A percentile compares a stretch with the other conserved stretches of the same genome.
phyloP scores from a whole-genome alignment of 1,139 yeast species.

The Geotrichum histeridarum region DNA sequence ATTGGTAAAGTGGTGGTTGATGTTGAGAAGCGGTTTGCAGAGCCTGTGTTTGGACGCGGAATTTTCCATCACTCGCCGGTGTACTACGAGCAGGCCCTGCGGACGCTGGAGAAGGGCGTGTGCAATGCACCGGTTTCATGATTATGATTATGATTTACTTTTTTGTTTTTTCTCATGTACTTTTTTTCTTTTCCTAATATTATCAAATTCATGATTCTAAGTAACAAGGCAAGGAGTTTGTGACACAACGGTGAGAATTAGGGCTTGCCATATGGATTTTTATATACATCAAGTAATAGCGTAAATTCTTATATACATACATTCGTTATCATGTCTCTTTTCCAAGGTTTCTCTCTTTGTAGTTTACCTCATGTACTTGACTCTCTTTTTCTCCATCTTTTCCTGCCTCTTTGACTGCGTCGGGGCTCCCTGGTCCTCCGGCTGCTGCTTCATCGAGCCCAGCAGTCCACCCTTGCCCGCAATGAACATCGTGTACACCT shows the following conservation, averaged over 20 bases:
- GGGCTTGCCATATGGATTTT: too few relatives aligned
- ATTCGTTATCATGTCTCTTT: not conserved
- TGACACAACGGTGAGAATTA: too few relatives aligned
- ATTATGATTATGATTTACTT: not conserved
- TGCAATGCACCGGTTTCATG: slow-evolving; percentile 25
- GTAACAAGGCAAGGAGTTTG: not conserved
- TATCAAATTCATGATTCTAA: not conserved
- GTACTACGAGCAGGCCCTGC: slow-evolving; percentile 35
- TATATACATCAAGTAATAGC: too few relatives aligned
- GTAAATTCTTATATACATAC: not conserved
- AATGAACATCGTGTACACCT: slow-evolving; percentile 36
- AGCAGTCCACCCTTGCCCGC: slow-evolving; percentile 24
- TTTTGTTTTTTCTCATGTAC: not conserved
- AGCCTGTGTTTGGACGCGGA: slow-evolving; percentile 37
- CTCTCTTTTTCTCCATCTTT: slow-evolving; percentile 44
- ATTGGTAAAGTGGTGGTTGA: slow-evolving; percentile 33
- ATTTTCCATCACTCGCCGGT: slow-evolving; percentile 37
- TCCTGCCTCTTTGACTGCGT: slow-evolving; percentile 50
- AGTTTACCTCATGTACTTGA: not conserved
- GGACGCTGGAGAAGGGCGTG: slow-evolving; percentile 32
- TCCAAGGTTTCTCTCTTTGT: not conserved
- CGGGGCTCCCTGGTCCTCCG: slow-evolving; percentile 10
- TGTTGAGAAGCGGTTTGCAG: slow-evolving; percentile 35
- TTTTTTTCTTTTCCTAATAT: not conserved
- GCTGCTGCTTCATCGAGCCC: slow-evolving; percentile 20